Evolutionary conservation across 2,329 filamentous ascomycete genomes (phyloP).

Genomic region (Pleoardoris graminearum): DNA sequence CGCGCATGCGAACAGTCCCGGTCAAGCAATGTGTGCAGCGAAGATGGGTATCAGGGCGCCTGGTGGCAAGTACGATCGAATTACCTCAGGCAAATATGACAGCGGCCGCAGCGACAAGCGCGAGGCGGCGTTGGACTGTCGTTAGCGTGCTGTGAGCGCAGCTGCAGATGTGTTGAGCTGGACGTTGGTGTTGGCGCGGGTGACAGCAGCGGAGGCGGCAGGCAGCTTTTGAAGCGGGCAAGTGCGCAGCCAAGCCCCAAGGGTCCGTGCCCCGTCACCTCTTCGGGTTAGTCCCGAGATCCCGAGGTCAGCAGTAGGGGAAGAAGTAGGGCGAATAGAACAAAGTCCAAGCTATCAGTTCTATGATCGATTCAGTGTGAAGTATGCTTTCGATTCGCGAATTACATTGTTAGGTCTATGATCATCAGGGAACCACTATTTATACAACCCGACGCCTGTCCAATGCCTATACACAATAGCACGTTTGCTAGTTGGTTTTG

Average conservation of each 20-base stretch:
- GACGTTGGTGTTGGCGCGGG: conserved; percentile 3
- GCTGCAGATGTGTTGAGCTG: conserved; percentile 1
- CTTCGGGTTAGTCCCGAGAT: neutral
- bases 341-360: neutral
- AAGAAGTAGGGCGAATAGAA: too few relatives aligned
- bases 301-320: too few relatives aligned
- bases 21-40: neutral
- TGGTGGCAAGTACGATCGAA: neutral
- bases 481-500: conserved; percentile 42
- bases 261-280: neutral
- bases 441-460: conserved; percentile 9
- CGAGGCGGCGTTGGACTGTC: neutral
- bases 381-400: neutral
- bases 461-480: neutral
- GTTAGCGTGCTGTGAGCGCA: neutral
- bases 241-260: neutral
- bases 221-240: conserved; percentile 6
- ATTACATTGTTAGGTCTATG: conserved; percentile 12
- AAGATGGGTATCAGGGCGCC: neutral
- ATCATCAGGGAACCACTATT: neutral
- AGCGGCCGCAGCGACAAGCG: conserved; percentile 4
- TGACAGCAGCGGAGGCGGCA: conserved; percentile 9
- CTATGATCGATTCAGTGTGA: neutral
- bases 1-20: neutral
- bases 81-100: neutral